Base-by-base conservation (phyloP, 1,284 basidiomycete species). In the Termitomyces sp. region DNA sequence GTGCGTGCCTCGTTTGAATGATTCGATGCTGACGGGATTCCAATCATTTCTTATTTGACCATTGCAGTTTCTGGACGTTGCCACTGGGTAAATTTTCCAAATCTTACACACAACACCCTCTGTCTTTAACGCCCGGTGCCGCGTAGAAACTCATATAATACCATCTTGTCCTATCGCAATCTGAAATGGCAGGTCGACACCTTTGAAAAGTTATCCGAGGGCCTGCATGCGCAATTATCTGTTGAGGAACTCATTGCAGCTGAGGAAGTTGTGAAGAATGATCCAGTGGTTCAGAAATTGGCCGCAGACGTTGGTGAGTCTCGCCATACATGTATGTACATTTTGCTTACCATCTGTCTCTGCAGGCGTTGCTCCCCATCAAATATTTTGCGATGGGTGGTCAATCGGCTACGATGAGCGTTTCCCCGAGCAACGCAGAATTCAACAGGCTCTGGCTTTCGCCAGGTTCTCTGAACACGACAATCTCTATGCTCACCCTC, bases 351-450 rank as follows among this genome's bases (percentile, higher is more conserved):
- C 19, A 52, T 30, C 31, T 8, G 44, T 33, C 38, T 39, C 28
- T 55, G 0, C 59, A 90, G 87, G 91, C 31, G 68, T 93, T 41
- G 68, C 75, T n/a, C 82, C 88, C 1, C 77, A 91, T 40, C 83
- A 93, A 66, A 79, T 93, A 18, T 79, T 68, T 56, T 90, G 88
- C 37, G 91, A 93, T 59, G 88, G 84, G 4, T 90, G 86, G 87
- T 77, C 86, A 0, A 84, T 94, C 55, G 91, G 91, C 34, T 91
- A 84, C 62, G 91, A 93, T 60, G 80, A 82, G 16, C 82, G 91
- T n/a, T 93, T 93, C 72, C 85, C 88, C 0, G 72, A 77, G 49
- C 71, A 72, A 37, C 72, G 74, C 48, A 80, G 88, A 24, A 71
- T 91, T 24, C 89, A 91, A 62, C 90, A 92, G 65, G 88, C 83